Evolutionary conservation across 768 basidiomycete genomes (phyloP).

Genomic region (Podaxis sp.): DNA sequence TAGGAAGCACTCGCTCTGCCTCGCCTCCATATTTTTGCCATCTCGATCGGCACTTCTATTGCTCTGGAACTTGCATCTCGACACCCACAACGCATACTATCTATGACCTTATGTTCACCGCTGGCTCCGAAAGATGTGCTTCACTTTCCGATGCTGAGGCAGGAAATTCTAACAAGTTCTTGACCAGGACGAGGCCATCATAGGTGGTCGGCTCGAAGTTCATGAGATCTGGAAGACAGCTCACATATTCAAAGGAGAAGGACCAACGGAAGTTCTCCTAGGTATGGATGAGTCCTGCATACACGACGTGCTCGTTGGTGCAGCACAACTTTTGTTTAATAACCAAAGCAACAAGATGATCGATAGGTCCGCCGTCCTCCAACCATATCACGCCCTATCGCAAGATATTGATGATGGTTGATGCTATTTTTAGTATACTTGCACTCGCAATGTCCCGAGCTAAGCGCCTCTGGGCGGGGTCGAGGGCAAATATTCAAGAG

Average conservation of each 20-base stretch:
- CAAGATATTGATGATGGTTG: neutral
- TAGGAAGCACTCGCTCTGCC: slow-evolving; percentile 34
- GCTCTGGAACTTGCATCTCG: slow-evolving; percentile 32
- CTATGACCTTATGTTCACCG: slow-evolving; percentile 38
- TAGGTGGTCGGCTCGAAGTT: slow-evolving; percentile 28
- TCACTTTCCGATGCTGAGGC: neutral
- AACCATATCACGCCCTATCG: neutral
- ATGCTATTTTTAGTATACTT: slow-evolving; percentile 13
- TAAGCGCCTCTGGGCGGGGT: slow-evolving; percentile 19
- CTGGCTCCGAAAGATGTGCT: slow-evolving; percentile 31
- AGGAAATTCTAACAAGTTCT: neutral
- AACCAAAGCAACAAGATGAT: slow-evolving; percentile 18
- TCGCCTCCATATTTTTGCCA: slow-evolving; percentile 35
- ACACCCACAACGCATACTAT: slow-evolving; percentile 30
- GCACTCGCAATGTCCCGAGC: slow-evolving; percentile 11
- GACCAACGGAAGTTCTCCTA: slow-evolving; percentile 3
- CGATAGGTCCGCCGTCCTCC: slow-evolving; percentile 17
- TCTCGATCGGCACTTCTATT: slow-evolving; percentile 33
- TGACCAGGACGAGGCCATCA: slow-evolving; percentile 28
- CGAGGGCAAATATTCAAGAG: slow-evolving; percentile 19
- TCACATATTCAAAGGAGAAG: slow-evolving; percentile 9
- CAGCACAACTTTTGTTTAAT: slow-evolving; percentile 24
- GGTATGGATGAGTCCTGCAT: slow-evolving; percentile 14
- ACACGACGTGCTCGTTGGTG: slow-evolving; percentile 23
- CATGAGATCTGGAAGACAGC: slow-evolving; percentile 24